Evolutionary conservation across 306 rosid species (phyloP), one percentile per base, ranked within the genome.

Genomic region (Sechiopsis laciniata): DNA sequence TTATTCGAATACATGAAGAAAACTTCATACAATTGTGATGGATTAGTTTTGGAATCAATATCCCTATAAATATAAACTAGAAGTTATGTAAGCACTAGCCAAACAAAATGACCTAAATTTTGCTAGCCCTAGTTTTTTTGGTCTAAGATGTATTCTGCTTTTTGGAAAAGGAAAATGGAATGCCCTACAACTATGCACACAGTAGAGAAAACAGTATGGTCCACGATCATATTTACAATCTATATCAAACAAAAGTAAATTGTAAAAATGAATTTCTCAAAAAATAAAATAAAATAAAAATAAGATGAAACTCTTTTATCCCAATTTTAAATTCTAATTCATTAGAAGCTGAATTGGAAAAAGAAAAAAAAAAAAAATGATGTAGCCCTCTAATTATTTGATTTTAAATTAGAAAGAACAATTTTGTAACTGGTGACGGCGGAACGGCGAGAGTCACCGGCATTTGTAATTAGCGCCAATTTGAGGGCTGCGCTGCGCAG

Each of bases 381-480:
- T 29, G 1, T 29, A n/a, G n/a, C n/a, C n/a, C n/a, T n/a, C n/a
- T 35, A 0, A 4, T 35, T 20, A 57, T 57, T 57, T 10, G 26
- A 56, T 57, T 21, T 58, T 20, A 10, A 58, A 58, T 58, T 24
- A 59, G 37, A 59, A 59, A n/a, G 11, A 35, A 63, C 8, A 63
- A 35, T 1, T 35, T 0, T n/a, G 24, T 0, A 32, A n/a, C 13
- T 9, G 24, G 67, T 29, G 13, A 61, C 50, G 69, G 69, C 20
- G 50, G 15, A 15, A 62, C 14, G 24, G 22, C 24, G 24, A 56
- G 29, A 16, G 51, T 37, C 24, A 1, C 51, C 71, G 45, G 57
- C 45, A 42, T 48, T 48, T 7, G 59, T 8, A 50, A 21, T 69
- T 69, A 69, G 74, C 74, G 74, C 56, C 58, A 22, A 69, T 21